Evolutionary conservation across 176 grass and related monocot species (phyloP).

Genomic region (Neostapfia colusana): DNA sequence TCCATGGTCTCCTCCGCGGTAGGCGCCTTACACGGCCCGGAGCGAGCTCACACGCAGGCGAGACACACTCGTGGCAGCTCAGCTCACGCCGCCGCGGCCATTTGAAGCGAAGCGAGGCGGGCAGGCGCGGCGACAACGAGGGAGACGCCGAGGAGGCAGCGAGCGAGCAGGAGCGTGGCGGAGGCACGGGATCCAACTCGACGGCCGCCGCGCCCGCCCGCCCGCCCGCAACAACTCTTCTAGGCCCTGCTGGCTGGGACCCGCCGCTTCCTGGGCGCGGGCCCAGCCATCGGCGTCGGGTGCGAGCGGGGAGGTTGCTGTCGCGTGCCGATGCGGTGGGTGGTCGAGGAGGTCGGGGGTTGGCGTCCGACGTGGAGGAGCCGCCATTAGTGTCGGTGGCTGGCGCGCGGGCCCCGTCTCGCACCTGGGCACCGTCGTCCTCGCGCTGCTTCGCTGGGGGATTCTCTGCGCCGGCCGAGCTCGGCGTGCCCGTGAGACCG

Average conservation of each 20-base stretch:
- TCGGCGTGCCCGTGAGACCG: conserved; percentile 13
- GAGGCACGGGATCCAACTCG: conserved; percentile 49
- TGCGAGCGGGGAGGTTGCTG: conserved; percentile 33
- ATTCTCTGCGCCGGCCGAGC: conserved; percentile 28
- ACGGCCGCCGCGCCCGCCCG: conserved; percentile 26
- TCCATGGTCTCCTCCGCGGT: conserved; percentile 45
- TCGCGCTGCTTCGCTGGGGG: conserved; percentile 30
- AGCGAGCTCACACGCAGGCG: not conserved
- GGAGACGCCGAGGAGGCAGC: not conserved
- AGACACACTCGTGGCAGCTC: conserved; percentile 20
- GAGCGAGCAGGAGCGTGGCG: not conserved
- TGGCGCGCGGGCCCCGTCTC: conserved; percentile 33
- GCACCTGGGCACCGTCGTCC: conserved; percentile 27
- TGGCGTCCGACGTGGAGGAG: conserved; percentile 35
- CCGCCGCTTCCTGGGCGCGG: not conserved
- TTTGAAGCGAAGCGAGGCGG: conserved; percentile 37
- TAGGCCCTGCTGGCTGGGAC: not conserved
- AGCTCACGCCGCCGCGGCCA: conserved; percentile 8
- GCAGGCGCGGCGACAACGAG: not conserved
- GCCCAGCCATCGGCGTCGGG: conserved; percentile 33
- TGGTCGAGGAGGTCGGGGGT: conserved; percentile 19
- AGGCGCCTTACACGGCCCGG: conserved; percentile 45
- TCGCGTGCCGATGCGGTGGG: conserved; percentile 34
- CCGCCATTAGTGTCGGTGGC: conserved; percentile 50
- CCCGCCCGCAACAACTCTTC: not conserved